Conservation (phyloP, 1,284 basidiomycete species). For the Austropuccinia psidii region DNA sequence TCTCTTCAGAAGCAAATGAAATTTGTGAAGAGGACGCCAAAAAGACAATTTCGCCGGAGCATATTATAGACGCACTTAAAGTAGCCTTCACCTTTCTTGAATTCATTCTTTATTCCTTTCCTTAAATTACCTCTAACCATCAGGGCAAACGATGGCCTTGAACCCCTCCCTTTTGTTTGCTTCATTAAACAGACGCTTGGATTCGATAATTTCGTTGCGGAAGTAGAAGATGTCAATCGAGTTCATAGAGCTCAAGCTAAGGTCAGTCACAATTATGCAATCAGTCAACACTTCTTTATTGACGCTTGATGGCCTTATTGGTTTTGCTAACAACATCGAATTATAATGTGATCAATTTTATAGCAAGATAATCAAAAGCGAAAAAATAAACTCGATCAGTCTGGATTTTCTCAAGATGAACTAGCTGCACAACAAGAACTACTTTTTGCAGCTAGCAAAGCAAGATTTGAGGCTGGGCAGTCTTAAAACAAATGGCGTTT, state of each 20-base stretch:
- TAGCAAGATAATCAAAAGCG: constrained; percentile 34
- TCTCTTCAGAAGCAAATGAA: constrained; percentile 95
- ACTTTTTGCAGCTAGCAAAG: constrained; percentile 76
- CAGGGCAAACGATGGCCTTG: constrained; percentile 10
- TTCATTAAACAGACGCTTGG: constrained; percentile 61
- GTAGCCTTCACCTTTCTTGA: constrained; percentile 49
- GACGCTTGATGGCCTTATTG: neutral
- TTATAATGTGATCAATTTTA: neutral
- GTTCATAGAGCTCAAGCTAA: constrained; percentile 95
- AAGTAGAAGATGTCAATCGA: constrained; percentile 82
- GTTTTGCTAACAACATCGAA: neutral
- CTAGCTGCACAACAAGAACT: constrained; percentile 77
- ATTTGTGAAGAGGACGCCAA: constrained; percentile 98
- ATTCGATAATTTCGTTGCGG: constrained; percentile 76
- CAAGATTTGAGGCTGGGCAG: constrained; percentile 50
- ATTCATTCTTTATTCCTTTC: neutral
- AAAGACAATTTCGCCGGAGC: constrained; percentile 98
- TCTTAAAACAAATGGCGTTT: too few relatives aligned
- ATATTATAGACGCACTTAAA: constrained; percentile 85
- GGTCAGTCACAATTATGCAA: constrained; percentile 43
- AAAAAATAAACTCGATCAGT: constrained; percentile 46
- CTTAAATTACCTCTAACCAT: neutral
- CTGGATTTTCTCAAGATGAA: constrained; percentile 85
- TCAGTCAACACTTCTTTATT: neutral
- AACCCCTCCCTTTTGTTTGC: neutral